These are phyloP conservation scores for Mycena kentingensis DNA, from an alignment of 768 basidiomycete species.

Conservation along the genomic window DNA sequence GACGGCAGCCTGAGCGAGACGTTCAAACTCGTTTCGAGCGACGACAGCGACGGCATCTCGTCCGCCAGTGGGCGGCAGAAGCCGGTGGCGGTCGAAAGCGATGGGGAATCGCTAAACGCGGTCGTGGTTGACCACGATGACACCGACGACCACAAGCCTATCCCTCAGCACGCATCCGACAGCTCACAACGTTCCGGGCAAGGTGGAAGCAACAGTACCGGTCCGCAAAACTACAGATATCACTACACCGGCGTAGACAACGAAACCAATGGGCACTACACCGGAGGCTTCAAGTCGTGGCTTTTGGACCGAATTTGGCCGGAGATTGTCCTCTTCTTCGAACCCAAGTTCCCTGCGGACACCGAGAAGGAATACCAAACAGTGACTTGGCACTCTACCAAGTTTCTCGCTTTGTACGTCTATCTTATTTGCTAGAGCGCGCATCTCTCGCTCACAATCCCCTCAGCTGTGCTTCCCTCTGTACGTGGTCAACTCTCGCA, in stretches of 20 bases:
- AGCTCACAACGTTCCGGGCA: constrained; percentile 21
- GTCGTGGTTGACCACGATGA: constrained; percentile 27
- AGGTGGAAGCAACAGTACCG: constrained; percentile 21
- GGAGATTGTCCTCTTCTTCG: constrained; percentile 21
- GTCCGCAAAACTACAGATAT: neutral
- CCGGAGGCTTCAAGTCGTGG: constrained; percentile 21
- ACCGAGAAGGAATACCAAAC: constrained; percentile 26
- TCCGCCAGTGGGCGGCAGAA: constrained; percentile 17
- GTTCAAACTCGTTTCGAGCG: constrained; percentile 23
- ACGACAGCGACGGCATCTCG: constrained; percentile 20
- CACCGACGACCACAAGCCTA: neutral
- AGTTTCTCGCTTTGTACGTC: constrained; percentile 21
- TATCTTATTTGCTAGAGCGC: neutral
- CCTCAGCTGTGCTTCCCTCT: constrained; percentile 22
- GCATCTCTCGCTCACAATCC: neutral
- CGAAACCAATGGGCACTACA: constrained; percentile 18
- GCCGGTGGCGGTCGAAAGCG: neutral
- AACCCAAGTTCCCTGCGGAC: constrained; percentile 15
- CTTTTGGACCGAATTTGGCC: constrained; percentile 17
- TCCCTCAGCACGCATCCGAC: constrained; percentile 12
- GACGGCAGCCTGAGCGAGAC: constrained; percentile 24
- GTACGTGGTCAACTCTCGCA: constrained; percentile 4
- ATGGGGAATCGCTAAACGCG: constrained; percentile 26
- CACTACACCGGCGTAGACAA: constrained; percentile 1
- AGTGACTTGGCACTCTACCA: constrained; percentile 26